Percentiles rank a stretch among this genome's conserved stretches.
These are phyloP conservation scores for Corchorus capsularis DNA, from an alignment of 345 rosid genomes.

Conservation along the genomic window DNA sequence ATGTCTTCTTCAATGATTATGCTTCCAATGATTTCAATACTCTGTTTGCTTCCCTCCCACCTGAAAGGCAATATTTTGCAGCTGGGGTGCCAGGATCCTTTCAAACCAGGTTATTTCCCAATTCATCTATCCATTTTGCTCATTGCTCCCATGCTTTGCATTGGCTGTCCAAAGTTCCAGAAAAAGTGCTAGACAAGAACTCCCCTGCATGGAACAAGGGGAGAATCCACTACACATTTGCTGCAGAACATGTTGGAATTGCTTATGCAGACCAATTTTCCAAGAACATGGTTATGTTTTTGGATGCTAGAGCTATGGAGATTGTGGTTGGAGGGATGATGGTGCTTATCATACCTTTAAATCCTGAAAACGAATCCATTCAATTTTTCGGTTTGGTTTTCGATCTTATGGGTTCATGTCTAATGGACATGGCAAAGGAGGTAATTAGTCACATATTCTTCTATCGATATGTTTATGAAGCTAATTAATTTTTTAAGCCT, in stretches of 20 bases:
- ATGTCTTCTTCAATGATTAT: slow-evolving; percentile 33
- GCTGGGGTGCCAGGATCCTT: slow-evolving; percentile 50
- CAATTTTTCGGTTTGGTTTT: too few species aligned
- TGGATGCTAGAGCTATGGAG: slow-evolving; percentile 1
- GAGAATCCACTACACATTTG: slow-evolving; percentile 27
- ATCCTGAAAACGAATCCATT: too few species aligned
- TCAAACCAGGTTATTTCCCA: slow-evolving; percentile 44
- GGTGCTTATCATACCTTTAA: slow-evolving; percentile 21
- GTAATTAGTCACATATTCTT: too few species aligned
- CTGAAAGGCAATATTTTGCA: slow-evolving; percentile 12
- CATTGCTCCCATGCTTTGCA: slow-evolving; percentile 45
- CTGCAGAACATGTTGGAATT: slow-evolving; percentile 14
- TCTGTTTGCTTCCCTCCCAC: too few species aligned
- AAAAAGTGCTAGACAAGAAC: slow-evolving; percentile 27
- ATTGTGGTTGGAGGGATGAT: slow-evolving; percentile 31
- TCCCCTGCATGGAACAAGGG: slow-evolving; percentile 21
- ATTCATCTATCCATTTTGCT: slow-evolving; percentile 36
- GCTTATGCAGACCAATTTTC: slow-evolving; percentile 35
- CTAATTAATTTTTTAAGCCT: too few species aligned
- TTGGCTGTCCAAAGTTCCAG: slow-evolving; percentile 21
- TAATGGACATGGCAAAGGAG: too few species aligned
- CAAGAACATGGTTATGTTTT: slow-evolving; percentile 23
- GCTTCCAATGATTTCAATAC: too few species aligned
- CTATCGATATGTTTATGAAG: too few species aligned
- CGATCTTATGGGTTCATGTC: too few species aligned